These are phyloP conservation scores for Lycium barbarum DNA, from an alignment of 257 asterid species.

Conservation along the genomic window DNA sequence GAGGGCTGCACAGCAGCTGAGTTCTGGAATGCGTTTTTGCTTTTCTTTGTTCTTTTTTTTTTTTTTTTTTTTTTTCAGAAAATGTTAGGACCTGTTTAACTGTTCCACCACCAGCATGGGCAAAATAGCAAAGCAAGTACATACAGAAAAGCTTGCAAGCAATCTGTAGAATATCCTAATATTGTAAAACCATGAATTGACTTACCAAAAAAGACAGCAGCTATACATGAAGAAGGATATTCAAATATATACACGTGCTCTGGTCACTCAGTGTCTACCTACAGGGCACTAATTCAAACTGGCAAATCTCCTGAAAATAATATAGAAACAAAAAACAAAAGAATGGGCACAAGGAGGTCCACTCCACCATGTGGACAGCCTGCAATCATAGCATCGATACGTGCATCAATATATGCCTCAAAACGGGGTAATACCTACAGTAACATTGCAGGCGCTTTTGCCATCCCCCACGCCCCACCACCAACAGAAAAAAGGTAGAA, in stretches of 20 bases:
- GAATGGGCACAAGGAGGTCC: conserved; percentile 60
- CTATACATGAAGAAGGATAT: conserved; percentile 8
- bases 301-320: conserved; percentile 48
- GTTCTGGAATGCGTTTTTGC: neutral
- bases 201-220: neutral
- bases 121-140: neutral
- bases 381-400: conserved; percentile 40
- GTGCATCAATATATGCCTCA: conserved; percentile 33
- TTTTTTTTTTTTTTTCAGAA: neutral
- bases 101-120: neutral
- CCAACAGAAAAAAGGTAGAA: neutral
- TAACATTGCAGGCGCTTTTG: neutral
- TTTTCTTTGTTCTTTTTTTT: neutral
- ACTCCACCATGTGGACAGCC: conserved; percentile 49
- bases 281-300: conserved; percentile 40
- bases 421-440: neutral
- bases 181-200: neutral
- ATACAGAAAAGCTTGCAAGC: neutral
- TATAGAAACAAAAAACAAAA: conserved; percentile 58
- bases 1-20: no score
- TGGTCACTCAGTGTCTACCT: conserved; percentile 21
- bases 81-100: neutral
- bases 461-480: neutral
- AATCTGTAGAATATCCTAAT: neutral
- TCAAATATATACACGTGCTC: conserved; percentile 26